Evolutionary conservation across 1,139 yeast genomes (phyloP).

Genomic region (Blastobotrys buckinghamii): DNA sequence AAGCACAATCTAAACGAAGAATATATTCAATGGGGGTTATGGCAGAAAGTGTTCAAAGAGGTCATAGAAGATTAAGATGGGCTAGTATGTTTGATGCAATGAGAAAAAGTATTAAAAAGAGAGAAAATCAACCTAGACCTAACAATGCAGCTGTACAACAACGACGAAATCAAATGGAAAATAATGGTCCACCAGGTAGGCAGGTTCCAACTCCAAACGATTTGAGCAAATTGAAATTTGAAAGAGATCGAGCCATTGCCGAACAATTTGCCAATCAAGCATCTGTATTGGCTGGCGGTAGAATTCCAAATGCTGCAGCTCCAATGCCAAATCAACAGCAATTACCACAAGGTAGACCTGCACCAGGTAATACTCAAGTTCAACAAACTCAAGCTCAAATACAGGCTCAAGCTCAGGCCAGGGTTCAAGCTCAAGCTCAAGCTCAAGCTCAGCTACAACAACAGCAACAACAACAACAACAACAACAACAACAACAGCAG

Average conservation of each 20-base stretch:
- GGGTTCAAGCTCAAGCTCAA: conserved; percentile 7
- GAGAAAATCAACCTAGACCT: conserved; percentile 66
- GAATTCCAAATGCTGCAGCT: neutral
- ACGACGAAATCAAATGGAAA: conserved; percentile 30
- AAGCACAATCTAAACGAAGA: conserved; percentile 78
- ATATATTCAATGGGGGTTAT: conserved; percentile 91
- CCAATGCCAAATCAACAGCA: neutral
- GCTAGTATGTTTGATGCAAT: conserved; percentile 97
- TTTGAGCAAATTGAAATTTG: conserved; percentile 70
- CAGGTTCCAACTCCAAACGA: conserved; percentile 74
- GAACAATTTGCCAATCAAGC: conserved; percentile 49
- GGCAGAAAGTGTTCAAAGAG: conserved; percentile 84
- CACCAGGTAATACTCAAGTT: neutral
- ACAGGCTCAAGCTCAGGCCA: neutral
- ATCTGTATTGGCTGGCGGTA: neutral
- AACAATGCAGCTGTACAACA: conserved; percentile 27
- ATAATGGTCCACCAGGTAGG: conserved; percentile 17
- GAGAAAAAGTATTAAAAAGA: conserved; percentile 79
- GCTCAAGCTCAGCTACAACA: neutral
- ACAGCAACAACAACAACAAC: neutral
- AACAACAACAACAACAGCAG: neutral
- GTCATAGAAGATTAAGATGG: conserved; percentile 86
- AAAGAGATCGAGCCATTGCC: conserved; percentile 77
- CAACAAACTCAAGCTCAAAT: neutral
- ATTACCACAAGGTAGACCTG: neutral